These are phyloP conservation scores for Plasmodium fragile DNA, from an alignment of 169 alveolate species.

Conservation along the genomic window DNA sequence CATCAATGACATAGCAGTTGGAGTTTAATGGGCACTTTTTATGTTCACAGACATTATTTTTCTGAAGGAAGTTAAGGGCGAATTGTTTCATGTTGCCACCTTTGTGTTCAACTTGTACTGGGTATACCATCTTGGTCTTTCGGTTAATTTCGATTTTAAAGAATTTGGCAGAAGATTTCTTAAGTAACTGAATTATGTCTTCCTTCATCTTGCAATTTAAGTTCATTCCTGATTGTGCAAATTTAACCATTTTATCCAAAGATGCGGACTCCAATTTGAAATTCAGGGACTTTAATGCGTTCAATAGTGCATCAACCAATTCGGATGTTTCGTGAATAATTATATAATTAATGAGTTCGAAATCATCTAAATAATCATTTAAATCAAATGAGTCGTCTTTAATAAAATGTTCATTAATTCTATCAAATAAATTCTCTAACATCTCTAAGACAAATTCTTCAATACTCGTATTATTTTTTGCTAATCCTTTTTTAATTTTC, in stretches of 20 bases:
- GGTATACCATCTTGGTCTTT: slow-evolving; percentile 15
- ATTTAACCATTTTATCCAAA: background rate
- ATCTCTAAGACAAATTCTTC: background rate
- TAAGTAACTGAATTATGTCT: slow-evolving; percentile 23
- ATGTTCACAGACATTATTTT: slow-evolving; percentile 34
- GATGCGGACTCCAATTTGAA: slow-evolving; percentile 2
- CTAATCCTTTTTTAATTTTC: slow-evolving; percentile 9
- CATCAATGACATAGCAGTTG: slow-evolving; percentile 50
- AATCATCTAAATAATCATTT: slow-evolving; percentile 13
- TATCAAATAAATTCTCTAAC: background rate
- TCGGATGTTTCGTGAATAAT: slow-evolving; percentile 9
- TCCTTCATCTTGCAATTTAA: slow-evolving; percentile 58
- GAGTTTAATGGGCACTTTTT: slow-evolving; percentile 38
- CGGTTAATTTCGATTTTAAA: slow-evolving; percentile 30
- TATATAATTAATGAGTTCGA: slow-evolving; percentile 32
- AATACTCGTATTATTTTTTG: background rate
- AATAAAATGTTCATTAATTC: slow-evolving; percentile 42
- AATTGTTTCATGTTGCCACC: background rate
- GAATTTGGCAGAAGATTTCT: slow-evolving; percentile 14
- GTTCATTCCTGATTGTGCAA: background rate
- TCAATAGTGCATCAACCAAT: background rate
- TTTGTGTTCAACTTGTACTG: slow-evolving; percentile 10
- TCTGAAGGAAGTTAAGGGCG: background rate
- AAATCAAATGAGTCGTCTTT: slow-evolving; percentile 26
- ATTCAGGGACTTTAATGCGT: slow-evolving; percentile 5